Evolutionary conservation across 2,329 filamentous ascomycete genomes (phyloP), one percentile per base, ranked within the genome.

Genomic region (Ophiostoma sp.): DNA sequence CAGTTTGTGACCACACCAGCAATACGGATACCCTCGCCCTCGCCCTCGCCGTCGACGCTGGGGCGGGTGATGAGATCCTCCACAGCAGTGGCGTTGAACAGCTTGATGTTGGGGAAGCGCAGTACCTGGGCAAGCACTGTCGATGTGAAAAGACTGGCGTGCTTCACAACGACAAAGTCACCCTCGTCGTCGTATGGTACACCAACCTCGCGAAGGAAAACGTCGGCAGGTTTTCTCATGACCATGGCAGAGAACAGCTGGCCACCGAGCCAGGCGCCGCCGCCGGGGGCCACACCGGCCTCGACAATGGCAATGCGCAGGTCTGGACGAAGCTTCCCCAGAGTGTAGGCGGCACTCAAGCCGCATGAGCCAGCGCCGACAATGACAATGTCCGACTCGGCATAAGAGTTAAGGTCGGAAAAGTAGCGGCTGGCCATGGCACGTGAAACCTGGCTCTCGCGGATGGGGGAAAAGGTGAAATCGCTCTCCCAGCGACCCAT

Each of bases 401-500:
- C 93, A 78, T 96, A 95, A 72, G 82, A 87, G 83, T 97, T 92
- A 69, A 97, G 84, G 82, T 97, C 93, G 76, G 87, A 82, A 80
- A 97, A 97, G 89, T 97, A 97, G 79, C 93, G 92, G 68, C 91
- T 87, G 69, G 92, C 94, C 93, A 97, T 97, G 79, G 93, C 93
- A 73, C 93, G 92, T 68, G 92, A 94, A 78, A 97, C 93, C 81
- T 96, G 92, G 74, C 88, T 92, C 86, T 97, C 93, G 75, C 94
- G 90, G 81, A 97, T 97, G 70, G 91, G 90, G 68, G 89, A 86
- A 79, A 97, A 97, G 75, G 84, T 85, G 83, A 97, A 97, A 75
- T 81, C 80, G 75, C 92, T 88, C 75, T 92, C 88, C 93, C 93
- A 97, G 78, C 92, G 87, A 71, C 89, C 85, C 79, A 94, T 87